Percentiles rank a stretch among this genome's conserved stretches.
Conservation (phyloP, 441 rosid species). For the Aleurites moluccanus region DNA sequence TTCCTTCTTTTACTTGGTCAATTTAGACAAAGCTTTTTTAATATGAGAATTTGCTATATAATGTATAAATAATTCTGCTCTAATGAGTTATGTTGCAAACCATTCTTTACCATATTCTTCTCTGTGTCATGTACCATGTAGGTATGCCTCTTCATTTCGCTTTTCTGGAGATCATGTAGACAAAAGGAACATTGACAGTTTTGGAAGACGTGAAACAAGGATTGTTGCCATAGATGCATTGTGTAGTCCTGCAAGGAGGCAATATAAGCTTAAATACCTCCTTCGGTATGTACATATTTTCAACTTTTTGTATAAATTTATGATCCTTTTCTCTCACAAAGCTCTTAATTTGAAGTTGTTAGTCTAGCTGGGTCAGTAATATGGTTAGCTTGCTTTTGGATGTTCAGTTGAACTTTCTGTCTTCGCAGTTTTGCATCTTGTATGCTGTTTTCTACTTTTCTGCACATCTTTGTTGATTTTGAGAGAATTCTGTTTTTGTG, state of each 20-base stretch:
- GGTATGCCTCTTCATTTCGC: constrained; percentile 92
- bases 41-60: not conserved
- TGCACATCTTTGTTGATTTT: not conserved
- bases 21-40: not conserved
- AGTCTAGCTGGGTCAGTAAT: not conserved
- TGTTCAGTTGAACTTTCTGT: not conserved
- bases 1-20: not conserved
- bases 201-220: constrained; percentile 63
- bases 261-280: constrained; percentile 51
- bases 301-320: not conserved
- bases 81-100: constrained; percentile 17
- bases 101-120: constrained; percentile 24
- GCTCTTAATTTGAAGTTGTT: constrained; percentile 2
- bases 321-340: not conserved
- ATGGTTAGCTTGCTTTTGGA: not conserved
- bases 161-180: constrained; percentile 78
- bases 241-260: constrained; percentile 58
- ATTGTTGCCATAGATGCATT: constrained; percentile 88
- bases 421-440: not conserved
- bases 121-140: constrained; percentile 42
- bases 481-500: not conserved
- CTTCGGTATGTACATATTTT: constrained; percentile 51
- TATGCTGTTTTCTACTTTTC: not conserved
- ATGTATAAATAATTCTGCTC: not conserved
- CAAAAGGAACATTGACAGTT: constrained; percentile 49